Evolutionary conservation across 805 yeast species (phyloP).

Genomic region (Starmerella tilneyi): DNA sequence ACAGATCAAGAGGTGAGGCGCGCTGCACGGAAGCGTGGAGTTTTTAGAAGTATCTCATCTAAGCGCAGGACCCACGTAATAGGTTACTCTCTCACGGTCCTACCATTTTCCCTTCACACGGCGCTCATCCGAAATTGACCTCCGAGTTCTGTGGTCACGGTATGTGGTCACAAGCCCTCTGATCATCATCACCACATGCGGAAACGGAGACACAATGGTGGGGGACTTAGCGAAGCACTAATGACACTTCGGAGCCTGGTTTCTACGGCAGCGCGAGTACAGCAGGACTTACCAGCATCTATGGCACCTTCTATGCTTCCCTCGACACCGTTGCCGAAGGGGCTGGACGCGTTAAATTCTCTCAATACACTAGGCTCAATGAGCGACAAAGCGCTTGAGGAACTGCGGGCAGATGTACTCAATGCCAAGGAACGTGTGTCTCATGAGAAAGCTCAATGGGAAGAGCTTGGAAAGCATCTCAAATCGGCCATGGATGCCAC

Average conservation of each 20-base stretch:
- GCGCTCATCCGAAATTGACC: no score
- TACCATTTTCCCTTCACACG: no score
- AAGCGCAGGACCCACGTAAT: no score
- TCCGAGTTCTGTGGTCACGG: no score
- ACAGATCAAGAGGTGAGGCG: no score
- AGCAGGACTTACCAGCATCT: constrained; percentile 15
- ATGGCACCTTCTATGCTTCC: constrained; percentile 4
- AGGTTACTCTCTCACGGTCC: no score
- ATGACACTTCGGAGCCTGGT: constrained; percentile 13
- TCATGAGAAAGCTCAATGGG: constrained; percentile 18
- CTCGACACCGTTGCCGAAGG: constrained; percentile 15
- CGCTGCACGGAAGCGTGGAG: no score
- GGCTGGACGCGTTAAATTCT: constrained; percentile 8
- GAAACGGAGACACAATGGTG: constrained; percentile 16
- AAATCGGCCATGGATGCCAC: constrained; percentile 25
- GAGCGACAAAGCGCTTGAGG: constrained; percentile 10
- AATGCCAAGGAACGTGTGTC: neutral
- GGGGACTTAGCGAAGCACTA: constrained; percentile 15
- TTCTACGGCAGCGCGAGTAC: constrained; percentile 11
- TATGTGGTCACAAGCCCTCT: no score
- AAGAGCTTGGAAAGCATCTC: constrained; percentile 20
- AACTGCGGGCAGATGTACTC: constrained; percentile 6
- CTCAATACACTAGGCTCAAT: constrained; percentile 12
- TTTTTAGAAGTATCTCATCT: no score
- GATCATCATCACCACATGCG: constrained; percentile 8